Evolutionary conservation across 1,284 basidiomycete species (phyloP).

Genomic region (Melampsora americana): DNA sequence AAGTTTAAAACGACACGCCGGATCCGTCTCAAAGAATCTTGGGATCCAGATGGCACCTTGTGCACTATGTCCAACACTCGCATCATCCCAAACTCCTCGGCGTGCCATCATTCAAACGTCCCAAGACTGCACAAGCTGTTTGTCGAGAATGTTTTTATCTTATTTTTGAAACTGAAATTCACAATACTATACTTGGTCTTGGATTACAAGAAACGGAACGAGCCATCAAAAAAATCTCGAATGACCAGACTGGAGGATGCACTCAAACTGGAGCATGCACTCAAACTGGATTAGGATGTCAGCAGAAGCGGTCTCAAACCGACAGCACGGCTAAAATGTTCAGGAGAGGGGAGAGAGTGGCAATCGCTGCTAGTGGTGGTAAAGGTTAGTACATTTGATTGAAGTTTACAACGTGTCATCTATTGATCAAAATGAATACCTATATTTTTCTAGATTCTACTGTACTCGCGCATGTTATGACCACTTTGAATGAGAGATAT

Average conservation of each 20-base stretch:
- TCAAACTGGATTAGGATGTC: conserved; percentile 33
- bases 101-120: conserved; percentile 84
- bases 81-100: neutral
- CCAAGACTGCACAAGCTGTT: conserved; percentile 95
- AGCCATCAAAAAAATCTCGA: neutral
- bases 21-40: neutral
- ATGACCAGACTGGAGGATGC: neutral
- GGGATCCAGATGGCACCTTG: conserved; percentile 31
- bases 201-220: conserved; percentile 46
- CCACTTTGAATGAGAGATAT: conserved; percentile 87
- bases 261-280: neutral
- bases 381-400: conserved; percentile 68
- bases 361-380: conserved; percentile 95
- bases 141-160: conserved; percentile 67
- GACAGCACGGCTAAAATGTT: conserved; percentile 61
- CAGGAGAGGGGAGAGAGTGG: conserved; percentile 84
- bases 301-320: neutral
- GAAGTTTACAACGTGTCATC: neutral
- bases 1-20: too few relatives aligned
- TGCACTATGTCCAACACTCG: conserved; percentile 16
- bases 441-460: conserved; percentile 74
- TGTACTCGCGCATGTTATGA: conserved; percentile 95
- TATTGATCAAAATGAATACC: neutral
- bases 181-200: conserved; percentile 75
- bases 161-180: conserved; percentile 97